Evolutionary conservation across 306 rosid species (phyloP), one percentile per base, ranked within the genome.

Genomic region (Sicyos baderoa): DNA sequence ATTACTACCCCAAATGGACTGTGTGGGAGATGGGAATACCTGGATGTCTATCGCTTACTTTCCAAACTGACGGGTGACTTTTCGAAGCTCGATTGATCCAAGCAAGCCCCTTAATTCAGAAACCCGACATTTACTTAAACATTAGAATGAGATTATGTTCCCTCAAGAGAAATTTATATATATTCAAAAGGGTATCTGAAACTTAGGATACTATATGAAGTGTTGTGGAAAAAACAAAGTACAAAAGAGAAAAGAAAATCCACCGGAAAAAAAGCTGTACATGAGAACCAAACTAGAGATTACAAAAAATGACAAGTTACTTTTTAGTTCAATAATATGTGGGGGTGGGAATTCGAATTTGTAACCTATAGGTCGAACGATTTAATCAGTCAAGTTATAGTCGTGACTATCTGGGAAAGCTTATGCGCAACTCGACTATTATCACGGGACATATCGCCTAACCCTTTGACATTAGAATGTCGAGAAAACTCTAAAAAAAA

Each of bases 51-150:
- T 75, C 68, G 47, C 90, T 74, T 42, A 82, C 83, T 69, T 76
- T 82, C 91, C 89, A 80, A 70, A 70, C 85, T 16, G 86, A 72
- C 55, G 54, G 21, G 54, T 88, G 82, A 51, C 21, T 29, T 79
- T 67, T 85, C 8, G 96, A 85, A 6, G 94, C 95, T 78, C 74
- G 84, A 66, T 70, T 75, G 54, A 87, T 84, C 97, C 97, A 91
- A 80, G 77, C 79, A 58, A 76, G 81, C 42, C 87, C 97, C 96
- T 91, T 51, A 27, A 70, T 58, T 60, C 53, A 60, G 68, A 35
- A 60, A 12, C 21, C 49, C 16, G 2, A 56, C 25, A 11, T 17
- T 51, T 12, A 70, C 2, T 70, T 27, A 11, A 23, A 12, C 27
- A 18, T 1, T 4, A 69, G 59, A 4, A 51, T 19, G 13, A 14